A percentile compares a stretch with the other conserved stretches of the same genome.
These are phyloP conservation scores for Plasmopara muralis DNA, from an alignment of 352 stramenopile genomes.

Conservation along the genomic window DNA sequence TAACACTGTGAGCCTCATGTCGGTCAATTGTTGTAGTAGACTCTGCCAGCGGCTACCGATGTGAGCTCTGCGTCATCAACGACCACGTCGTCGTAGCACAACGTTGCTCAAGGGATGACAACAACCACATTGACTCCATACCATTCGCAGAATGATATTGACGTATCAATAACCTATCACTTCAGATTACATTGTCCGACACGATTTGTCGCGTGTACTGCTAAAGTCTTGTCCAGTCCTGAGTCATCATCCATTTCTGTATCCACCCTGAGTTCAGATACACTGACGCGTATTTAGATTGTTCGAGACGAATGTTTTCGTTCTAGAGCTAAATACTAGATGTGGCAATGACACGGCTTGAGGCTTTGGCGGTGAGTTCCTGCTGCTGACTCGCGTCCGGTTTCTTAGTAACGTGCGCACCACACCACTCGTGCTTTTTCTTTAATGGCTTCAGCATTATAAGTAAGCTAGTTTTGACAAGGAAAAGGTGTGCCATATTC, in stretches of 20 bases:
- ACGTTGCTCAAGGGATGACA: constrained; percentile 60
- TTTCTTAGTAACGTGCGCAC: constrained; percentile 40
- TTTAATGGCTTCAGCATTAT: constrained; percentile 41
- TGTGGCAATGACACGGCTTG: constrained; percentile 27
- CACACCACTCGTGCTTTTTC: constrained; percentile 35
- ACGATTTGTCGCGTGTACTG: neutral
- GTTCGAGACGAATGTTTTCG: constrained; percentile 1
- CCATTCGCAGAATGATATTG: constrained; percentile 53
- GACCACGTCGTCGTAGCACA: constrained; percentile 34
- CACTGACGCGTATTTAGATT: constrained; percentile 8
- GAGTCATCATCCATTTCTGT: constrained; percentile 12
- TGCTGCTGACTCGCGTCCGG: constrained; percentile 28
- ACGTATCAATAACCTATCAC: neutral
- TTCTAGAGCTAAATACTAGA: constrained; percentile 54
- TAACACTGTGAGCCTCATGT: constrained; percentile 47
- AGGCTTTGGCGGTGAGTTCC: constrained; percentile 8
- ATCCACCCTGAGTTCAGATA: constrained; percentile 6
- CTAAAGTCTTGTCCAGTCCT: constrained; percentile 10
- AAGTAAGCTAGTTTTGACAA: too few relatives aligned
- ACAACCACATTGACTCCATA: constrained; percentile 64
- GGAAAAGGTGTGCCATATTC: too few relatives aligned
- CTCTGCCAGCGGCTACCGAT: constrained; percentile 9
- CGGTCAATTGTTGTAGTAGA: constrained; percentile 24
- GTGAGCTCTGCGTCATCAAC: constrained; percentile 19
- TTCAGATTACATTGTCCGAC: neutral